phyloP scores from a whole-genome alignment of 352 stramenopile genomes.

The Plasmopara muralis region DNA sequence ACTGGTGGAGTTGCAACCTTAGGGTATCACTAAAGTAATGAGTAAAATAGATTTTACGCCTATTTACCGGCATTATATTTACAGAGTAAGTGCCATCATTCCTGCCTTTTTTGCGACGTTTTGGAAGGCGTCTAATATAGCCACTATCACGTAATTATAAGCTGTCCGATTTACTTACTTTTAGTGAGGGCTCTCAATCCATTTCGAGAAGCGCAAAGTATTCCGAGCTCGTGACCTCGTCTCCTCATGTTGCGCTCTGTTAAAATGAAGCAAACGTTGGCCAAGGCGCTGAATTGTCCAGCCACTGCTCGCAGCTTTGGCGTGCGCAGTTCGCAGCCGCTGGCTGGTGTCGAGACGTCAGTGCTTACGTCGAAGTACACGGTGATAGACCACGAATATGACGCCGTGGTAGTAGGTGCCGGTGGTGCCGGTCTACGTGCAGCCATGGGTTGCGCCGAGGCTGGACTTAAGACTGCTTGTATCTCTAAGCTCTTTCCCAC shows the following conservation, averaged over 20 bases:
- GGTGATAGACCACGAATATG: slow-evolving; percentile 94
- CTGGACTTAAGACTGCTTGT: slow-evolving; percentile 95
- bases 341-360: slow-evolving; percentile 23
- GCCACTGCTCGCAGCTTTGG: slow-evolving; percentile 18
- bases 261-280: slow-evolving; percentile 18
- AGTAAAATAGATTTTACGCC: too few relatives aligned
- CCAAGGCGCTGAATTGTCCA: slow-evolving; percentile 11
- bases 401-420: slow-evolving; percentile 94
- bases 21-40: too few relatives aligned
- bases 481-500: slow-evolving; percentile 98
- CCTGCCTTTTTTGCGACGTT: too few relatives aligned
- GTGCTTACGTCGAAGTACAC: slow-evolving; percentile 54
- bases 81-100: too few relatives aligned
- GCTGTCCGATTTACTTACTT: too few relatives aligned
- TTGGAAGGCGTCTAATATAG: too few relatives aligned
- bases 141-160: too few relatives aligned
- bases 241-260: slow-evolving; percentile 19
- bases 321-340: slow-evolving; percentile 19
- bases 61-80: too few relatives aligned
- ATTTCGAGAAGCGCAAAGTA: slow-evolving; percentile 6
- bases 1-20: too few relatives aligned
- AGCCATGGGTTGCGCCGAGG: slow-evolving; percentile 89
- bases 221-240: neutral
- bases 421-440: slow-evolving; percentile 91
- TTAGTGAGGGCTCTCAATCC: neutral